These are phyloP conservation scores for Suhomyces kilbournensis DNA, from an alignment of 805 yeast genomes.

Conservation along the genomic window DNA sequence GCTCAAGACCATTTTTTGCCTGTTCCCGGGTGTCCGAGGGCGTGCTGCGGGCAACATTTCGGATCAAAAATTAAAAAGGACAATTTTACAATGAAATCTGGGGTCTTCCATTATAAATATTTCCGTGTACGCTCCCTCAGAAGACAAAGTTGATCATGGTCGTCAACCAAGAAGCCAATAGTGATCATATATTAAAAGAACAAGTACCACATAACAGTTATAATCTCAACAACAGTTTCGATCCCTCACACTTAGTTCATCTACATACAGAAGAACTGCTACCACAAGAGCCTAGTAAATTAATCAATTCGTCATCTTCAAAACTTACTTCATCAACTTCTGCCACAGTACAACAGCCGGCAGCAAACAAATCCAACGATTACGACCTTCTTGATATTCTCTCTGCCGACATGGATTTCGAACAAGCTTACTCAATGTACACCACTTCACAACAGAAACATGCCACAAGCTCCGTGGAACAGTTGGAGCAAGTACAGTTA, in stretches of 20 bases:
- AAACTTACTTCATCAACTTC: neutral
- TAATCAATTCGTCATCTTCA: neutral
- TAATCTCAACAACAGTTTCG: neutral
- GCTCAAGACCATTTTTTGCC: neutral
- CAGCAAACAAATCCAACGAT: neutral
- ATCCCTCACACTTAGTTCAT: neutral
- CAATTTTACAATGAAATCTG: neutral
- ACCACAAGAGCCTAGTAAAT: neutral
- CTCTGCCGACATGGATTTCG: conserved; percentile 43
- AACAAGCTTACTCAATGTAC: conserved; percentile 44
- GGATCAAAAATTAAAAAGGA: conserved; percentile 1
- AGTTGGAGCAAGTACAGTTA: conserved; percentile 37
- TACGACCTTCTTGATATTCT: conserved; percentile 25
- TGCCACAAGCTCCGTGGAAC: conserved; percentile 33
- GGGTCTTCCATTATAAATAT: conserved; percentile 3
- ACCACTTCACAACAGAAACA: conserved; percentile 35
- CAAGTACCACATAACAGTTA: neutral
- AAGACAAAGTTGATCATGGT: neutral
- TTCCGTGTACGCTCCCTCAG: neutral
- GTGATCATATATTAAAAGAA: neutral
- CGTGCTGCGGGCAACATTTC: neutral
- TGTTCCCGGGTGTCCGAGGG: conserved; percentile 1
- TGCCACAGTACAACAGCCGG: neutral
- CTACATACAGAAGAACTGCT: neutral
- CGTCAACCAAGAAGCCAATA: neutral